Base-by-base conservation (phyloP, 352 stramenopile species). In the Aphanomyces stellatus region DNA sequence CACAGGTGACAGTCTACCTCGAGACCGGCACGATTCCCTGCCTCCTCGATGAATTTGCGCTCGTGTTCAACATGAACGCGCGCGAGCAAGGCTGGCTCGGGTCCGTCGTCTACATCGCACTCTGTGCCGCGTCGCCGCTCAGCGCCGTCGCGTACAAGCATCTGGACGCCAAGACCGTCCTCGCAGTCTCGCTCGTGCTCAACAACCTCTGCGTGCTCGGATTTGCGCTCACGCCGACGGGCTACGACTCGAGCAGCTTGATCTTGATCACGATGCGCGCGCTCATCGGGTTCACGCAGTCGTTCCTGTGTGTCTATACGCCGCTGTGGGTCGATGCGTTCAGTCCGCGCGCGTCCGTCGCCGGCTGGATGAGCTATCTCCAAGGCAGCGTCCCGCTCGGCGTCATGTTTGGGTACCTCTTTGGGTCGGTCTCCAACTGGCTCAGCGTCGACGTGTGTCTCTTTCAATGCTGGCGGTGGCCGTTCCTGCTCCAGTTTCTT, bases 301-400 rank as follows among this genome's bases (percentile, higher is more conserved):
- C 85, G 10, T 93, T 93, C 61, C 79, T 80, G 2, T 91, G 83
- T 51, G 82, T 91, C 37, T 93, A 91, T 74, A 90, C 85, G 65
- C 85, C 85, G 41, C 70, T 93, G 3, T 93, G 85, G 85, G 85
- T 93, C 56, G 81, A 93, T 62, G 82, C 90, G 64, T 93, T 91
- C 67, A 84, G 82, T 49, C 83, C 85, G 3, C 63, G 82, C 4
- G 83, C 87, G 41, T 87, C 88, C 51, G 80, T 90, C 1, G 83
- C 81, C 0, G 80, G 80, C 6, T 93, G 85, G 82, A 92, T 93
- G 83, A 91, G 81, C 64, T 93, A 90, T 34, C 66, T 93, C 22
- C 85, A 93, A 64, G 85, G 81, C 37, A 90, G 80, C 25, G 82
- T 91, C 22, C 82, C 85, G 30, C 87, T 93, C 74, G 85, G 85